phyloP scores from a whole-genome alignment of 495 filamentous ascomycete genomes.

The Tuber borchii region DNA sequence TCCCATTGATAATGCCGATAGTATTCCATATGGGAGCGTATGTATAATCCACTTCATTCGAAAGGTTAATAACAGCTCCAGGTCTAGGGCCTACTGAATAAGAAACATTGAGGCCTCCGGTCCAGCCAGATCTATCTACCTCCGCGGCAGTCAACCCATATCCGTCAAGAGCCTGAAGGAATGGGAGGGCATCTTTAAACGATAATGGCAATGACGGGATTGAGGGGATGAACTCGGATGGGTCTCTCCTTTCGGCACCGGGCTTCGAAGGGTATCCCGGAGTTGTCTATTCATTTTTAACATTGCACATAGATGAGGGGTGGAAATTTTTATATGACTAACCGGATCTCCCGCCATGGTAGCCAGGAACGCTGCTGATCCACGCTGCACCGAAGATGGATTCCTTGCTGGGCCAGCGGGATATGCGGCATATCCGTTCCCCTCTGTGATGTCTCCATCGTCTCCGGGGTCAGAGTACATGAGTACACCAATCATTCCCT shows the following conservation, averaged over 20 bases:
- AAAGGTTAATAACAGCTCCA: conserved; percentile 66
- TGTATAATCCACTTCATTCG: conserved; percentile 82
- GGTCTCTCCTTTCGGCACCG: conserved; percentile 69
- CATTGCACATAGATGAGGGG: not conserved
- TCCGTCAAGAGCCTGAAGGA: conserved; percentile 83
- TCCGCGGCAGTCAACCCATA: conserved; percentile 72
- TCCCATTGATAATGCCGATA: conserved; percentile 91
- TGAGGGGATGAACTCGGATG: conserved; percentile 60
- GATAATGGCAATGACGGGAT: conserved; percentile 93
- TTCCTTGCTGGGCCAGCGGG: conserved; percentile 82
- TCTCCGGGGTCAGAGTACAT: conserved; percentile 86
- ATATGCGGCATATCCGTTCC: conserved; percentile 72
- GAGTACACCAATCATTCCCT: conserved; percentile 77
- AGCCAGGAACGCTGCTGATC: conserved; percentile 81
- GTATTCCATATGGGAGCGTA: conserved; percentile 91
- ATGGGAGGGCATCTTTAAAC: conserved; percentile 73
- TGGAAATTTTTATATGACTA: conserved; percentile 39
- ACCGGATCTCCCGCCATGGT: conserved; percentile 54
- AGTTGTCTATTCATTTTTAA: conserved; percentile 65
- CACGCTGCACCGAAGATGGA: conserved; percentile 82
- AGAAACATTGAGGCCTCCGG: conserved; percentile 73
- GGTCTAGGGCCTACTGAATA: conserved; percentile 88
- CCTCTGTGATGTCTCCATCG: conserved; percentile 73
- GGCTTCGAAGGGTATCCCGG: conserved; percentile 92
- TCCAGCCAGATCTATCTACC: conserved; percentile 61